These are phyloP conservation scores for Fusarium verticillioides DNA, from an alignment of 2,329 filamentous ascomycete species.

Conservation along the genomic window DNA sequence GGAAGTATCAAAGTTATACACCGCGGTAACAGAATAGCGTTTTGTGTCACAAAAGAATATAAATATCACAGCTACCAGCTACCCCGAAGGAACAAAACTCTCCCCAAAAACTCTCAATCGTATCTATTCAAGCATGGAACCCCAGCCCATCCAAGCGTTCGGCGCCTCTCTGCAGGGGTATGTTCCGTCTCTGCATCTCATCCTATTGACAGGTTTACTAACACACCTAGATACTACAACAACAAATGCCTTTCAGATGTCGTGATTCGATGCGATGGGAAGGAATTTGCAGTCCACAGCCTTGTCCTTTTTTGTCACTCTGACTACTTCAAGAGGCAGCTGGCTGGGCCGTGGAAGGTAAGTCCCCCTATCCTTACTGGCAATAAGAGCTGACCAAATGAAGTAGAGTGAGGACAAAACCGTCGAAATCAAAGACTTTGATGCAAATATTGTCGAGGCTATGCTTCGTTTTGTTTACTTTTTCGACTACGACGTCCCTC, in stretches of 20 bases:
- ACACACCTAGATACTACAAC: not conserved
- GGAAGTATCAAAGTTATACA: not conserved
- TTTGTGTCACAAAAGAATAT: no score
- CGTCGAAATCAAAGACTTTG: not conserved
- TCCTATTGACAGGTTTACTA: rapidly evolving
- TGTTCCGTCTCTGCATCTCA: no score
- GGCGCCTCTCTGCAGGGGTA: not conserved
- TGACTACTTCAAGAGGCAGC: not conserved
- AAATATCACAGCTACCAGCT: not conserved
- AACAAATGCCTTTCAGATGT: not conserved
- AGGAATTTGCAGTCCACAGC: not conserved
- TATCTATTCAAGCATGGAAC: not conserved
- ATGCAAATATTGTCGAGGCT: rapidly evolving
- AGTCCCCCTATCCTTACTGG: rapidly evolving
- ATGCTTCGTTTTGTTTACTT: not conserved
- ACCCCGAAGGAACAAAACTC: rapidly evolving
- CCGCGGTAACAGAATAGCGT: not conserved
- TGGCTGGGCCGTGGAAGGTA: not conserved
- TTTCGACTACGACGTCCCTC: rapidly evolving
- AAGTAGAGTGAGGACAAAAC: not conserved
- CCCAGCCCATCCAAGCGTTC: not conserved
- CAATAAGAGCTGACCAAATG: rapidly evolving
- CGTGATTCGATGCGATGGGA: not conserved
- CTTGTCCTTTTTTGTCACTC: not conserved
- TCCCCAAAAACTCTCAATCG: rapidly evolving